A percentile compares a stretch with the other conserved stretches of the same genome.
These are phyloP conservation scores for Marvania coccoides DNA, from an alignment of 139 green algal species.

Conservation along the genomic window DNA sequence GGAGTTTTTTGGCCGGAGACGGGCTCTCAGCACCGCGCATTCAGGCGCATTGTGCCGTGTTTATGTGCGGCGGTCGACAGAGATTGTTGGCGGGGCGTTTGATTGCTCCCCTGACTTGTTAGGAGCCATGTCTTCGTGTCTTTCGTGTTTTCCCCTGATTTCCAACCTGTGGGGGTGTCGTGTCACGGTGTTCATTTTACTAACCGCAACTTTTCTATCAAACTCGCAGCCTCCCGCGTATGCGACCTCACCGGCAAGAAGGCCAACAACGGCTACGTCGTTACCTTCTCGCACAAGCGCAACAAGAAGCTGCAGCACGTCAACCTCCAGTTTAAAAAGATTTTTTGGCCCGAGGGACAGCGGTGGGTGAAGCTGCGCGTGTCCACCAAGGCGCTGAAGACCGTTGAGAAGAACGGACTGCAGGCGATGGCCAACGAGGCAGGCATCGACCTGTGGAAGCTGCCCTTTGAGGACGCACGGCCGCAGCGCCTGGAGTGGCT, in stretches of 20 bases:
- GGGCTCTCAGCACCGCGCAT: no score
- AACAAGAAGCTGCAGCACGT: slow-evolving; percentile 92
- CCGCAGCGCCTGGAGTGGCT: slow-evolving; percentile 49
- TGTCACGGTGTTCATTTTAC: background rate
- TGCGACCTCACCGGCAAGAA: slow-evolving; percentile 90
- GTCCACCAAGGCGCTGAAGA: slow-evolving; percentile 69
- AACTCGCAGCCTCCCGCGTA: slow-evolving; percentile 36
- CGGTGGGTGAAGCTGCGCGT: slow-evolving; percentile 73
- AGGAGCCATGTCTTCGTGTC: no score
- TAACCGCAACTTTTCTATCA: background rate
- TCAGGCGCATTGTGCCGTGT: no score
- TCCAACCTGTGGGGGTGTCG: background rate
- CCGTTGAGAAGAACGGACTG: slow-evolving; percentile 85
- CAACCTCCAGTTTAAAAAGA: slow-evolving; percentile 81
- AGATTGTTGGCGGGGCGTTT: no score
- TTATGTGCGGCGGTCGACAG: no score
- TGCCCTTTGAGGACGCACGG: slow-evolving; percentile 67
- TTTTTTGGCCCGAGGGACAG: slow-evolving; percentile 56
- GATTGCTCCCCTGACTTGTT: no score
- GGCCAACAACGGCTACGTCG: slow-evolving; percentile 93
- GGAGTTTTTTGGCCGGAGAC: no score
- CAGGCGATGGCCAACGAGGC: slow-evolving; percentile 83
- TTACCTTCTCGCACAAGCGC: slow-evolving; percentile 97
- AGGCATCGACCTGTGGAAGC: slow-evolving; percentile 77
- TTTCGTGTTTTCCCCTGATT: no score